phyloP scores from a whole-genome alignment of 208 protist species.

The Leishmania turanica region DNA sequence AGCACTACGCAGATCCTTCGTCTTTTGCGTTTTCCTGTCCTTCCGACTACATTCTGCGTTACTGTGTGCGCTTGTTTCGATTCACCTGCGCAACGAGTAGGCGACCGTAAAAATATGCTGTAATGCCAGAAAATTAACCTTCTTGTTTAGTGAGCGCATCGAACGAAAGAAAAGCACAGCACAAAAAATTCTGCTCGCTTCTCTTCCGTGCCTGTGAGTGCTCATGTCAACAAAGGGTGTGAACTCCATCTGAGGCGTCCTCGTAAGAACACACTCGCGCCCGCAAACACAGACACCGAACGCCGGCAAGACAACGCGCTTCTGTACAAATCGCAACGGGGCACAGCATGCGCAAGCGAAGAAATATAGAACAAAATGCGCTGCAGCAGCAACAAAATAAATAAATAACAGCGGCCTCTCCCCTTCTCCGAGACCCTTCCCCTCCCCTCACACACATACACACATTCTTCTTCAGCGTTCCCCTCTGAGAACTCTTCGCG shows the following conservation, averaged over 20 bases:
- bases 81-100: conserved; percentile 4
- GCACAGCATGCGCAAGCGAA: neutral
- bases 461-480: neutral
- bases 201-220: neutral
- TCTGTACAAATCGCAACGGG: neutral
- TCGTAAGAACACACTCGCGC: neutral
- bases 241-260: neutral
- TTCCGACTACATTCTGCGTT: neutral
- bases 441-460: neutral
- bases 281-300: neutral
- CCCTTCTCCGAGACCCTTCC: neutral
- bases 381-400: neutral
- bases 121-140: neutral
- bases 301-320: neutral
- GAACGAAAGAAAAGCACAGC: neutral
- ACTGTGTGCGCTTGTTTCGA: neutral
- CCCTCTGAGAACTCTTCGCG: neutral
- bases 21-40: too few relatives aligned
- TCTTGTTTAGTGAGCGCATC: neutral
- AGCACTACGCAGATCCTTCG: neutral
- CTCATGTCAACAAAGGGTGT: neutral
- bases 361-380: neutral
- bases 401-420: neutral
- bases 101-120: neutral
- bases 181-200: neutral